Evolutionary conservation across 2,329 filamentous ascomycete genomes (phyloP), one percentile per base, ranked within the genome.

Genomic region (Helminthosporium solani): DNA sequence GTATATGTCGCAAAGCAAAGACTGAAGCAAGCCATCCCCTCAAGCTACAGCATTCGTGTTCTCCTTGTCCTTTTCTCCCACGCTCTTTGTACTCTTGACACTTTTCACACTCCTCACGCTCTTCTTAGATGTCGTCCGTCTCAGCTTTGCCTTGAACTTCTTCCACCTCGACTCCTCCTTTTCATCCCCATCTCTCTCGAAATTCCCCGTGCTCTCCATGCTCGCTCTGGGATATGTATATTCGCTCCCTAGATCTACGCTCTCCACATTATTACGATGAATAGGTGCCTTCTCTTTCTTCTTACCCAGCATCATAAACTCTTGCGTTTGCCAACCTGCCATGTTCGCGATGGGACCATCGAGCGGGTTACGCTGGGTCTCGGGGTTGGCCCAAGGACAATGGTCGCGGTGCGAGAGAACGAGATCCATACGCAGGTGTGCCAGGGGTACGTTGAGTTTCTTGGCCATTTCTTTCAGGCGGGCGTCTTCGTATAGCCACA

Each of bases 401-500:
- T 72, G 67, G 37, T 71, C 66, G 49, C 70, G 68, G 42, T 73
- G 70, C 1, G 60, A 54, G 43, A 71, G 66, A 5, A 70, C 45
- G 6, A 71, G 56, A 25, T 72, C 67, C 33, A 72, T 63, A 1
- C 62, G 59, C 1, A 71, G 59, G 3, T 52, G 52, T 25, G 57
- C 57, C 7, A 67, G 50, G 2, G 65, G 56, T 0, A 66, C 57
- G 12, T 59, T 47, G 8, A 70, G 60, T 23, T 66, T 70, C 39
- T 55, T 46, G 50, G 58, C 63, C 60, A 67, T 69, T 33, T 67
- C 61, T 31, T 61, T 57, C n/a, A 68, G 44, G 7, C 62, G 60
- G 6, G 57, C 45, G 31, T 60, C 57, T 0, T 57, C 55, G 68
- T 95, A 97, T 76, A 99, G 86, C 94, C 94, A 99, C 2, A 99